A percentile compares a stretch with the other conserved stretches of the same genome.
Conservation (phyloP, 257 asterid genomes). For the Solanum etuberosum region DNA sequence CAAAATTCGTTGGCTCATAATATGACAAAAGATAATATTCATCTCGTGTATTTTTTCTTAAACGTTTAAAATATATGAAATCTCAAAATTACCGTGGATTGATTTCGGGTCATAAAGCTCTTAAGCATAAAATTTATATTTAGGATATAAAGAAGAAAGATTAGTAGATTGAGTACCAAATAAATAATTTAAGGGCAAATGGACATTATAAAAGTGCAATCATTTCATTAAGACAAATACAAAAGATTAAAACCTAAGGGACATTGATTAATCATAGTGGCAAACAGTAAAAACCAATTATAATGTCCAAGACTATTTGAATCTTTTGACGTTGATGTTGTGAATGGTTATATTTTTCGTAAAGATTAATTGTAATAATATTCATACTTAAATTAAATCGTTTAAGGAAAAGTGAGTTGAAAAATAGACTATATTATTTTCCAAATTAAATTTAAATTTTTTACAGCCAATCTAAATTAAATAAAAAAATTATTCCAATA, state of each 20-base stretch:
- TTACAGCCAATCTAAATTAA: background rate
- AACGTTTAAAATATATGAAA: background rate
- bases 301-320: background rate
- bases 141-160: background rate
- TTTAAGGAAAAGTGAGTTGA: background rate
- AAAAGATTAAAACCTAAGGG: background rate
- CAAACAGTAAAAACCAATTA: background rate
- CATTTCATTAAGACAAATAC: background rate
- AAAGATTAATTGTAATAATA: background rate
- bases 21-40: background rate
- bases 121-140: background rate
- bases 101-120: background rate
- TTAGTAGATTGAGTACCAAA: background rate
- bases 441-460: background rate
- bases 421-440: background rate
- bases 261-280: background rate
- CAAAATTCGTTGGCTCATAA: background rate
- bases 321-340: background rate
- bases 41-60: background rate
- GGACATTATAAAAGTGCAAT: background rate
- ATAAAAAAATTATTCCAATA: background rate
- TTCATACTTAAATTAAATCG: background rate
- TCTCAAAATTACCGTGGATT: background rate
- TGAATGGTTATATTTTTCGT: background rate
- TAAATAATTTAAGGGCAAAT: background rate